phyloP scores from a whole-genome alignment of 805 yeast genomes.

The Spathaspora sp. region DNA sequence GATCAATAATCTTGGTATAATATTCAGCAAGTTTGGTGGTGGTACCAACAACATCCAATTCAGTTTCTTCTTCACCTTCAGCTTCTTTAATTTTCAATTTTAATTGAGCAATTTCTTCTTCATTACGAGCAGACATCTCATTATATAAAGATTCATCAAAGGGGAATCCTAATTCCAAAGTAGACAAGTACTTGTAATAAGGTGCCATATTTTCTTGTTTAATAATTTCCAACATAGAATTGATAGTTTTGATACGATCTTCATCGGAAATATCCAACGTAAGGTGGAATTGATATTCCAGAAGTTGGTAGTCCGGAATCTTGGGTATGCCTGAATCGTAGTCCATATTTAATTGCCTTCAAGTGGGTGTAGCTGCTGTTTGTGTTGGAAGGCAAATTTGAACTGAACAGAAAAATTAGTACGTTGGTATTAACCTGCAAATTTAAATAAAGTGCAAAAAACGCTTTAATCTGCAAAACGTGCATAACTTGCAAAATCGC shows the following conservation, averaged over 20 bases:
- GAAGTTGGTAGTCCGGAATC: slow-evolving; percentile 78
- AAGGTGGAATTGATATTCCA: slow-evolving; percentile 75
- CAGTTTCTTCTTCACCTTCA: slow-evolving; percentile 78
- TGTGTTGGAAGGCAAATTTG: not conserved
- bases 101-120: slow-evolving; percentile 49
- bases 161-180: slow-evolving; percentile 33
- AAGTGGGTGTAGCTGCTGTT: not conserved
- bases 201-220: slow-evolving; percentile 70
- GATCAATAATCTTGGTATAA: slow-evolving; percentile 82
- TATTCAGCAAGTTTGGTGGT: slow-evolving; percentile 84
- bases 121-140: slow-evolving; percentile 49
- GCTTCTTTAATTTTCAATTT: slow-evolving; percentile 51
- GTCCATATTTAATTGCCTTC: slow-evolving; percentile 17
- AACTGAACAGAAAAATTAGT: not conserved
- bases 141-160: slow-evolving; percentile 63
- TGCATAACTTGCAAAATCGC: not conserved
- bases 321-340: slow-evolving; percentile 48
- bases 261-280: slow-evolving; percentile 27
- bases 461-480: not conserved
- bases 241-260: slow-evolving; percentile 39
- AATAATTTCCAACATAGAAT: slow-evolving; percentile 52
- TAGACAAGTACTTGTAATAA: slow-evolving; percentile 62
- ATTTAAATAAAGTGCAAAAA: not conserved
- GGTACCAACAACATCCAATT: slow-evolving; percentile 71
- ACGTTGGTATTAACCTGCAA: not conserved